Base-by-base conservation (phyloP, 495 filamentous ascomycete species). In the Stereocaulon alpinum region DNA sequence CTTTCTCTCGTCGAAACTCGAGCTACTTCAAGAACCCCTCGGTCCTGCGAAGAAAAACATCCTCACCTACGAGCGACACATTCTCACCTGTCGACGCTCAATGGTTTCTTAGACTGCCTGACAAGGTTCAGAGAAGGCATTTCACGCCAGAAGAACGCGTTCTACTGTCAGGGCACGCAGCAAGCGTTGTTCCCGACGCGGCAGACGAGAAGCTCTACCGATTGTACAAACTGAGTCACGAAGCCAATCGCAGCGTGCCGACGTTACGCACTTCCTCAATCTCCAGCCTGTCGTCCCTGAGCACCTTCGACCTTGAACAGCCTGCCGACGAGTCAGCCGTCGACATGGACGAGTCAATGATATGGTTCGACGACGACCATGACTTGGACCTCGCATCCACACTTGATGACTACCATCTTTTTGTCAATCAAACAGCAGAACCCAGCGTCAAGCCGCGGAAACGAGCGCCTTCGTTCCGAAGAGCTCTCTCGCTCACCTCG, bases 351-450 rank as follows among this genome's bases (percentile, higher is more conserved):
- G 73, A 75, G 52, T 71, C 73, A 42, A 76, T 89, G 53, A 80
- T 81, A 59, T 90, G 88, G 87, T 73, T 92, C 55, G 88, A 94
- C 29, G 87, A 88, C 61, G 85, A 88, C 61, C 82, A 85, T 15
- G 82, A 87, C 53, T 73, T 92, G 22, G 85, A 92, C 65, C 71
- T 91, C 54, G 80, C 82, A 30, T 58, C 62, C 22, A 60, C 56
- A 10, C 40, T 67, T 34, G 76, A 78, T 60, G 74, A 79, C 58
- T 79, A 80, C 48, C 77, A 79, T 58, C 64, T 67, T 18, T 72
- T 76, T 65, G 64, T 80, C n/a, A 62, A 64, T 20, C 63, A 72
- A 56, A 58, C 72, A 29, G 61, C 71, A 45, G 63, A 65, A 40
- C 66, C 66, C 51, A 22, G 64, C 5, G n/a, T 45, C 40, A 55